Base-by-base conservation (phyloP, 75 land plant genomes). In the Adiantum capillusveneris region DNA sequence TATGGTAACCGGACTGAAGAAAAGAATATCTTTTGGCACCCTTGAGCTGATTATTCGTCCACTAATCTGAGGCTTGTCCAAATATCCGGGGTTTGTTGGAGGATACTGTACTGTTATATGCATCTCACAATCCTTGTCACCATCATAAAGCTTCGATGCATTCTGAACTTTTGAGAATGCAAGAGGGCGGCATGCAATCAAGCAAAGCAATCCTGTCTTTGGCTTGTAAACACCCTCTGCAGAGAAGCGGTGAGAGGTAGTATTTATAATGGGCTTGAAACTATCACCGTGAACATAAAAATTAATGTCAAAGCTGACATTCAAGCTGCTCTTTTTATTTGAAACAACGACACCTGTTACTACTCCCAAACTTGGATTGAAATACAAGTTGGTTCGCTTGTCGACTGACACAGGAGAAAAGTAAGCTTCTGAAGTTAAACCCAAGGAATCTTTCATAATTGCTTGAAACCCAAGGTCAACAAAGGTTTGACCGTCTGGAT, bases 141-240 rank as follows among this genome's bases (percentile, higher is more conserved):
- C 63, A 44, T 56, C 58, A 28, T 46, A 34, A 27, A 65, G 37
- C 26, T 55, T 0, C 30, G 19, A 31, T 31, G n/a, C 6, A 20
- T 66, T 17, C 16, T n/a, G 44, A 18, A 22, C 13, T 7, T 3
- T 3, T 34, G 7, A 22, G 22, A 61, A 36, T 18, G 29, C 16
- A 25, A 71, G 26, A 21, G 37, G 18, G 18, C 63, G 70, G 54
- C 95, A 89, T 5, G 84, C 90, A 44, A 75, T 63, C 95, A 89
- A 71, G 70, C 89, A 89, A 27, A 89, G 51, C 6, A 25, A 29
- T 48, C 90, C 94, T 42, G 69, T 82, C 56, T 21, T 50, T 41
- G 74, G 52, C 52, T 82, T 59, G 59, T 82, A 88, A 0, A 72
- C 52, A 25, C 88, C 88, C 61, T 88, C 88, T 20, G 88, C 94